A percentile compares a stretch with the other conserved stretches of the same genome.
Conservation (phyloP, 768 basidiomycete species). For the Tricholoma hemisulphureum region DNA sequence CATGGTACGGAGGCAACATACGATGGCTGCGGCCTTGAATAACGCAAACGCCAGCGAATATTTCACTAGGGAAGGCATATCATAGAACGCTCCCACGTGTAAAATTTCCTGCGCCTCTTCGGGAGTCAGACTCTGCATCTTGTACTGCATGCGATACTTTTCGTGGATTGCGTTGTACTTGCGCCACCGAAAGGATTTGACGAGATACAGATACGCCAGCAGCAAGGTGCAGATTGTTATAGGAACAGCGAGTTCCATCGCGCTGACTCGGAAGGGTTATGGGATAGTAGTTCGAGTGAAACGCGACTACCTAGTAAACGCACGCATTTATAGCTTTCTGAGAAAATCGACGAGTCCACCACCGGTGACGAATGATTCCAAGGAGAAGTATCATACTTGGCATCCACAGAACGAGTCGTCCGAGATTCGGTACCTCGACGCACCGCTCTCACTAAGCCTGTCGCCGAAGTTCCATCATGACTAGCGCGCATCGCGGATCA, state of each 20-base stretch:
- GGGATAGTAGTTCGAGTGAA: not conserved
- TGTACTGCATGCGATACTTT: slow-evolving; percentile 36
- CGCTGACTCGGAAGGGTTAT: not conserved
- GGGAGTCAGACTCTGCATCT: slow-evolving; percentile 34
- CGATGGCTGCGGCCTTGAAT: slow-evolving; percentile 53
- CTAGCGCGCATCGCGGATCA: too few species aligned
- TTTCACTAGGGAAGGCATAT: slow-evolving; percentile 44
- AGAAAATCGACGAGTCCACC: too few species aligned
- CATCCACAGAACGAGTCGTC: too few species aligned
- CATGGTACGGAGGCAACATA: slow-evolving; percentile 24
- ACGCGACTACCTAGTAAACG: too few species aligned
- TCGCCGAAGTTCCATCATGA: too few species aligned
- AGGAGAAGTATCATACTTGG: too few species aligned
- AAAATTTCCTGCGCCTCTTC: slow-evolving; percentile 47
- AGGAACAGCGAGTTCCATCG: not conserved
- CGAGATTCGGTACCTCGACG: too few species aligned
- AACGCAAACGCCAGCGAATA: slow-evolving; percentile 47
- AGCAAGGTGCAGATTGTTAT: not conserved
- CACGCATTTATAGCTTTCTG: not conserved
- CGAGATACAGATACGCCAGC: slow-evolving; percentile 28
- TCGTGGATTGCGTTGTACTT: slow-evolving; percentile 41
- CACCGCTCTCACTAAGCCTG: too few species aligned
- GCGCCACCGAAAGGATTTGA: slow-evolving; percentile 40
- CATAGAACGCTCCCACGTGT: slow-evolving; percentile 33
- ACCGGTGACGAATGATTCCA: too few species aligned